A percentile compares a stretch with the other conserved stretches of the same genome.
These are phyloP conservation scores for Vigna mungo DNA, from an alignment of 306 rosid genomes.

Conservation along the genomic window DNA sequence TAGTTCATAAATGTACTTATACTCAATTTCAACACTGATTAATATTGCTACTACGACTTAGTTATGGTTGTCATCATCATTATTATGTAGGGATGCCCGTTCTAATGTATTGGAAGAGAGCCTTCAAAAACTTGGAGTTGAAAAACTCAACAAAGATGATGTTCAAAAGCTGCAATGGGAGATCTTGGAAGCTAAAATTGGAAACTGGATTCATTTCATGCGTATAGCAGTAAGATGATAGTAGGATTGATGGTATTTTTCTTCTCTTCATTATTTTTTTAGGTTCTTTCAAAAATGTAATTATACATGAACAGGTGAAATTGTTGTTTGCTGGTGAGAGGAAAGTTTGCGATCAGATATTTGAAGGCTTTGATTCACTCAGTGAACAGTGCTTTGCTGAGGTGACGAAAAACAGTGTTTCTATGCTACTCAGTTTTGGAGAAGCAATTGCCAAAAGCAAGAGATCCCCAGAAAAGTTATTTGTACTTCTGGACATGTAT, in stretches of 20 bases:
- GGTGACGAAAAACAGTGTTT: conserved; percentile 89
- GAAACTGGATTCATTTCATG: conserved; percentile 99
- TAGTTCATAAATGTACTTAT: conserved; percentile 1
- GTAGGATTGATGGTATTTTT: conserved; percentile 28
- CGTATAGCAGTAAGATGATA: conserved; percentile 87
- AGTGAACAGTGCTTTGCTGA: conserved; percentile 92
- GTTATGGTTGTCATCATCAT: conserved; percentile 24
- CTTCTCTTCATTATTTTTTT: not conserved
- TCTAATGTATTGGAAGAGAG: conserved; percentile 92
- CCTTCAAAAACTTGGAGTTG: conserved; percentile 89
- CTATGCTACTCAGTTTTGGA: conserved; percentile 89
- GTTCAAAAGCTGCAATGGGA: conserved; percentile 98
- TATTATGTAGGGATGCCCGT: conserved; percentile 74
- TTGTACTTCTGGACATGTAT: conserved; percentile 96
- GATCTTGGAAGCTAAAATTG: conserved; percentile 97
- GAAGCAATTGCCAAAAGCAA: conserved; percentile 97
- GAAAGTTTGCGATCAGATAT: conserved; percentile 87
- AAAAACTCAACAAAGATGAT: conserved; percentile 94
- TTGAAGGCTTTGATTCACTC: conserved; percentile 86
- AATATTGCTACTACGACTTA: conserved; percentile 4
- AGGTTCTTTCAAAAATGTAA: conserved; percentile 25
- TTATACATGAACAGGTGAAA: conserved; percentile 73
- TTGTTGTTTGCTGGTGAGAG: conserved; percentile 95
- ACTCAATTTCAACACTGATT: conserved; percentile 7
- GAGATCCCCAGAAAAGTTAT: conserved; percentile 95